Conservation (phyloP, 768 basidiomycete genomes). For the Clitopilus hobsonii region DNA sequence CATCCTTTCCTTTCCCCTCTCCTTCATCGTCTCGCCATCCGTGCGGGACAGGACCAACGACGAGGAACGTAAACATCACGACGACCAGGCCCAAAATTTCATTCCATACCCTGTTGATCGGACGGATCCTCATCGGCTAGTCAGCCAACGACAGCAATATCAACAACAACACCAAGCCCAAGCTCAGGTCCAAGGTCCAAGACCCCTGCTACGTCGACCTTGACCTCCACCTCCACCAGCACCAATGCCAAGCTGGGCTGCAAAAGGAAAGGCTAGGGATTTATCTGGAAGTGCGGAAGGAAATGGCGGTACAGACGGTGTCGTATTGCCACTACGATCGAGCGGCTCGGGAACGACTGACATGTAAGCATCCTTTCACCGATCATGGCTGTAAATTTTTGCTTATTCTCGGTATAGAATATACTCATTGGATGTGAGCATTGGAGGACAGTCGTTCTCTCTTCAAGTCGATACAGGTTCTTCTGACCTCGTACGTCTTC, state of each 20-base stretch:
- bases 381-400: neutral
- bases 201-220: too few species aligned
- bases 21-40: too few species aligned
- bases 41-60: neutral
- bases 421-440: slow-evolving; percentile 56
- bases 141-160: neutral
- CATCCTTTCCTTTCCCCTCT: neutral
- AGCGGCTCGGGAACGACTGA: slow-evolving; percentile 50
- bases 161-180: too few species aligned
- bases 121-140: neutral
- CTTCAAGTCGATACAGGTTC: slow-evolving; percentile 82
- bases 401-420: slow-evolving; percentile 32
- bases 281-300: slow-evolving; percentile 28
- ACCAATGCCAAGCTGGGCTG: neutral
- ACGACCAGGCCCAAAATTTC: too few species aligned
- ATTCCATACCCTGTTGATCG: neutral
- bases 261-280: slow-evolving; percentile 14
- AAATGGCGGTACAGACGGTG: slow-evolving; percentile 44
- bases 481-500: slow-evolving; percentile 61
- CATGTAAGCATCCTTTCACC: slow-evolving; percentile 44
- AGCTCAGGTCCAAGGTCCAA: neutral
- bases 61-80: too few species aligned
- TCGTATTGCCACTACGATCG: slow-evolving; percentile 54
- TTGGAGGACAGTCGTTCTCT: slow-evolving; percentile 55
- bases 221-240: neutral